Conservation (phyloP, 2,329 filamentous ascomycete genomes). For the Aureobasidium leucospermi region DNA sequence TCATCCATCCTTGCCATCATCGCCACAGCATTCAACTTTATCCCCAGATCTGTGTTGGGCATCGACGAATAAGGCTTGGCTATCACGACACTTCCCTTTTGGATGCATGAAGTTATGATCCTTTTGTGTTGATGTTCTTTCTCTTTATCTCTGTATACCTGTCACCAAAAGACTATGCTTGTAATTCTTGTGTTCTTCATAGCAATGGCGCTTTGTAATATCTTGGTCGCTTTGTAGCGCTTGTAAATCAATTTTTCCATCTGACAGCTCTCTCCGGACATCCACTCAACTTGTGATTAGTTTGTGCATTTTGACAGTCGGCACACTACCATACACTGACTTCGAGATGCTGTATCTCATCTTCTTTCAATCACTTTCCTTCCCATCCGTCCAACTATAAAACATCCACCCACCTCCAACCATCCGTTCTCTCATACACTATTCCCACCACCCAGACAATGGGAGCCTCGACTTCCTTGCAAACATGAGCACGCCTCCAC, state of each 20-base stretch:
- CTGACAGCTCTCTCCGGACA: no score
- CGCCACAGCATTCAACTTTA: slow-evolving; percentile 80
- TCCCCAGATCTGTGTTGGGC: slow-evolving; percentile 69
- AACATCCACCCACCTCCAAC: no score
- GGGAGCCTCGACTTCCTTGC: no score
- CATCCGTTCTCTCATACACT: no score
- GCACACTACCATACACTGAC: no score
- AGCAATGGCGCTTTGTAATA: slow-evolving; percentile 6
- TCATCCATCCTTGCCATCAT: slow-evolving; percentile 64
- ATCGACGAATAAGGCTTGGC: slow-evolving; percentile 29
- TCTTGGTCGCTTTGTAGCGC: neutral
- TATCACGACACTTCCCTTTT: neutral
- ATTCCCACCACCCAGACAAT: no score
- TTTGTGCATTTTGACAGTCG: no score
- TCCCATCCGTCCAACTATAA: no score
- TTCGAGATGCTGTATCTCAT: no score
- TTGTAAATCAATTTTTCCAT: neutral
- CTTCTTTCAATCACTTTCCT: no score
- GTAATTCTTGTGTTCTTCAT: neutral
- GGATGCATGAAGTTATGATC: slow-evolving; percentile 8
- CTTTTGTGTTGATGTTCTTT: neutral
- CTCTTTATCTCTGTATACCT: neutral
- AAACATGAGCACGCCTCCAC: no score
- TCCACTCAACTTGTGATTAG: no score
- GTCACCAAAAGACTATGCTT: neutral